These are phyloP conservation scores for Thelephora aurantiotincta DNA, from an alignment of 768 basidiomycete species.

Conservation along the genomic window DNA sequence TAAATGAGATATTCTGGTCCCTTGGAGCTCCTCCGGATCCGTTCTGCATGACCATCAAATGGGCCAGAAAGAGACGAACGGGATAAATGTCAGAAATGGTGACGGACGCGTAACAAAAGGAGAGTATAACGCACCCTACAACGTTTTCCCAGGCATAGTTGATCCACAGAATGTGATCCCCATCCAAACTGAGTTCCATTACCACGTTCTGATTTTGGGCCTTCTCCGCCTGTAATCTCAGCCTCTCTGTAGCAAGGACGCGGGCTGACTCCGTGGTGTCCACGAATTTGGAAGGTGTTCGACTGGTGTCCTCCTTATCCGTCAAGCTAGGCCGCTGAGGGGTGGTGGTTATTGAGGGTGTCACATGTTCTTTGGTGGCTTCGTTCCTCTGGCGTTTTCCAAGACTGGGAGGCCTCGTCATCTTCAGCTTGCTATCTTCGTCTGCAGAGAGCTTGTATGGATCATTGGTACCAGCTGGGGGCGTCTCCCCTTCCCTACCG, in stretches of 20 bases:
- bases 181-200: constrained; percentile 86
- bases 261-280: constrained; percentile 65
- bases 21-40: constrained; percentile 67
- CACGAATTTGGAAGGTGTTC: constrained; percentile 26
- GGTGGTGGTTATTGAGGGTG: constrained; percentile 9
- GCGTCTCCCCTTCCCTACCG: constrained; percentile 32
- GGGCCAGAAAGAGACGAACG: constrained; percentile 5
- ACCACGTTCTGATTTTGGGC: constrained; percentile 95
- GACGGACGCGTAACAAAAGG: background rate
- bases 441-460: constrained; percentile 34
- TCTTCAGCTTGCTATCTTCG: constrained; percentile 35
- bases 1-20: constrained; percentile 68
- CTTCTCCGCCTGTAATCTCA: constrained; percentile 83
- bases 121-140: constrained; percentile 52
- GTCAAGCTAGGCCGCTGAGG: background rate
- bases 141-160: constrained; percentile 94
- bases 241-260: constrained; percentile 75
- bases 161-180: constrained; percentile 89
- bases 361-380: constrained; percentile 31
- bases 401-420: constrained; percentile 35
- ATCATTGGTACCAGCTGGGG: constrained; percentile 22
- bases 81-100: background rate
- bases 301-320: constrained; percentile 9
- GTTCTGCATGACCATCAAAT: constrained; percentile 33
- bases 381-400: constrained; percentile 46